These are phyloP conservation scores for Borealophlyctis nickersoniae DNA, from an alignment of 192 early-diverging fungal genomes.

Conservation along the genomic window DNA sequence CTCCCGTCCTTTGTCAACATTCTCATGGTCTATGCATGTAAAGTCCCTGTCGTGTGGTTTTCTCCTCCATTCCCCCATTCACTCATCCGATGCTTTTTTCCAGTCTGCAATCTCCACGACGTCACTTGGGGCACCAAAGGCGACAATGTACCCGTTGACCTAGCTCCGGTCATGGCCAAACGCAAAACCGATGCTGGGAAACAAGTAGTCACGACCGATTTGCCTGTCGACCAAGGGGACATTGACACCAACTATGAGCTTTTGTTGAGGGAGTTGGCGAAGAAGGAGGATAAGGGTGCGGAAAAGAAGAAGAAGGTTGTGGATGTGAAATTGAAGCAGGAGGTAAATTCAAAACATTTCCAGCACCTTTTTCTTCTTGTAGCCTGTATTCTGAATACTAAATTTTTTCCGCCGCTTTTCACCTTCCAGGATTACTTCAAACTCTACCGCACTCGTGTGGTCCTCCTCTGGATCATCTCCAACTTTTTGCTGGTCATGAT, in stretches of 20 bases:
- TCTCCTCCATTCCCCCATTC: background rate
- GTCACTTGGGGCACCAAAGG: slow-evolving; percentile 62
- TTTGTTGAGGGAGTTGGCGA: slow-evolving; percentile 17
- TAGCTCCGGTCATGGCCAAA: slow-evolving; percentile 30
- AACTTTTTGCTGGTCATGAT: slow-evolving; percentile 41
- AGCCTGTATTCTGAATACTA: background rate
- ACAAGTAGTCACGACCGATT: slow-evolving; percentile 33
- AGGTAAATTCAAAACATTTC: too few species aligned
- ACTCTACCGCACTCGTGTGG: slow-evolving; percentile 48
- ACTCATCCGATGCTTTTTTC: slow-evolving; percentile 1
- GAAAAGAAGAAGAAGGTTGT: slow-evolving; percentile 12
- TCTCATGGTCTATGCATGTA: slow-evolving; percentile 52
- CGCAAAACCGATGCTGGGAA: slow-evolving; percentile 23
- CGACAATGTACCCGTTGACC: slow-evolving; percentile 30
- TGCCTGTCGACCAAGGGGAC: slow-evolving; percentile 45
- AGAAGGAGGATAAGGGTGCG: slow-evolving; percentile 5
- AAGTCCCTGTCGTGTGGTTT: background rate
- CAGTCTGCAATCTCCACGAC: slow-evolving; percentile 54
- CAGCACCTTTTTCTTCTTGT: slow-evolving; percentile 1
- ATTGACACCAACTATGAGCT: slow-evolving; percentile 44
- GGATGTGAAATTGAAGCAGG: slow-evolving; percentile 1
- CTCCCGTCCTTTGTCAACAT: slow-evolving; percentile 50
- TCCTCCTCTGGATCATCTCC: slow-evolving; percentile 44
- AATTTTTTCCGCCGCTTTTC: background rate
- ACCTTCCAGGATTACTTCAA: slow-evolving; percentile 45